Base-by-base conservation (phyloP, 192 early-diverging fungal genomes). In the Gamsiella multidivaricata region DNA sequence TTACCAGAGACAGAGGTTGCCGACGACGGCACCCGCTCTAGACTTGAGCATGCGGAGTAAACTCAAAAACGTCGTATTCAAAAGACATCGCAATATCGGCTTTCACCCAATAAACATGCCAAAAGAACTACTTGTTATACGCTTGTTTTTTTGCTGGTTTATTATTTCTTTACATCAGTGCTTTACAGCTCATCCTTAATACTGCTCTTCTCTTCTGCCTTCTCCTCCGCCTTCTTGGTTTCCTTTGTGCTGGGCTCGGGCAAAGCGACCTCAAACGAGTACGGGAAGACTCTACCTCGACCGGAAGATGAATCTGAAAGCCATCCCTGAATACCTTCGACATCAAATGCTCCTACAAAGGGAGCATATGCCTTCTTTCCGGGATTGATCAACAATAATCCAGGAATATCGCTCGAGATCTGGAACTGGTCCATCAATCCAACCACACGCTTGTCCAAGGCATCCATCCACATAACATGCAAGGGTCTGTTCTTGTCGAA, bases 381-480 rank as follows among this genome's bases (percentile, higher is more conserved):
- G 25, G 85, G 86, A 60, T 84, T 85, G 15, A 91, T 54, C 32
- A 86, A 75, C 58, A 93, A 73, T 25, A 87, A 74, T 20, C 76
- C 70, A 15, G 92, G 92, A 34, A 84, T 83, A 58, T 88, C 86
- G 59, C 85, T 82, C 5, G 87, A 82, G 51, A 92, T 62, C 33
- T 85, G 82, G 76, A 91, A 88, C 32, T 86, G 59, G 3, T 69
- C 55, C 43, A 82, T 81, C 8, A 92, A 55, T 11, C 69, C 58
- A 20, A 66, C 46, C 3, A 86, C 83, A n/a, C 78, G 63, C 20
- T 71, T 65, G 28, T 80, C 60, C 32, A 87, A 70, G 8, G 86
- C 86, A 53, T 88, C 84, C 49, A 90, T 87, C 91, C 91, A 93
- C 26, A 84, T 67, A n/a, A 86, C 85, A 32, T 84, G 78, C 26